phyloP scores from a whole-genome alignment of 2,329 filamentous ascomycete genomes.

The Nigrograna mackinnonii region DNA sequence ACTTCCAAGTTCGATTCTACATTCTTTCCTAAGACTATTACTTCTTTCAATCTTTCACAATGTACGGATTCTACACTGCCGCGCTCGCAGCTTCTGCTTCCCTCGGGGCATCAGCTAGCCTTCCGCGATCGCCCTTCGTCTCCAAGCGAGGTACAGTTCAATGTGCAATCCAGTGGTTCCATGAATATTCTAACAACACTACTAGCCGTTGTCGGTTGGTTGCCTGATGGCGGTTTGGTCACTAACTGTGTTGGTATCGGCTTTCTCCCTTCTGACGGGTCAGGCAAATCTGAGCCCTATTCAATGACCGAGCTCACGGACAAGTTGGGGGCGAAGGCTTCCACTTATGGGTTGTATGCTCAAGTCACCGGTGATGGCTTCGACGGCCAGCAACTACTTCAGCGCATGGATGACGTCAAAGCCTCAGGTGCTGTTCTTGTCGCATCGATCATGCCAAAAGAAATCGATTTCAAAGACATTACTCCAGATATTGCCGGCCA shows the following conservation, averaged over 20 bases:
- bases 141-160: too few relatives aligned
- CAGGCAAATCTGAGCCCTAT: conserved; percentile 11
- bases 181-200: too few relatives aligned
- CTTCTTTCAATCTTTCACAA: too few relatives aligned
- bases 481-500: conserved; percentile 9
- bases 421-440: conserved; percentile 15
- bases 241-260: conserved; percentile 16
- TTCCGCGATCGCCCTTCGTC: too few relatives aligned
- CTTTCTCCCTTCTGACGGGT: conserved; percentile 17
- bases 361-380: conserved; percentile 10
- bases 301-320: conserved; percentile 14
- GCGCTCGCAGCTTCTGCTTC: too few relatives aligned
- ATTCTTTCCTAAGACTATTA: too few relatives aligned
- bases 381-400: conserved; percentile 14
- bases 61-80: too few relatives aligned
- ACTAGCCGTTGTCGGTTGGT: too few relatives aligned
- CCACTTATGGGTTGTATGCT: conserved; percentile 15
- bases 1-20: too few relatives aligned
- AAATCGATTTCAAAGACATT: conserved; percentile 13
- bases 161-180: too few relatives aligned
- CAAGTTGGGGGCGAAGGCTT: conserved; percentile 9
- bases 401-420: conserved; percentile 11
- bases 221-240: too few relatives aligned
- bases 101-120: too few relatives aligned
- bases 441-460: conserved; percentile 15